phyloP scores from a whole-genome alignment of 2,329 filamentous ascomycete species.

The Clonostachys sp. region DNA sequence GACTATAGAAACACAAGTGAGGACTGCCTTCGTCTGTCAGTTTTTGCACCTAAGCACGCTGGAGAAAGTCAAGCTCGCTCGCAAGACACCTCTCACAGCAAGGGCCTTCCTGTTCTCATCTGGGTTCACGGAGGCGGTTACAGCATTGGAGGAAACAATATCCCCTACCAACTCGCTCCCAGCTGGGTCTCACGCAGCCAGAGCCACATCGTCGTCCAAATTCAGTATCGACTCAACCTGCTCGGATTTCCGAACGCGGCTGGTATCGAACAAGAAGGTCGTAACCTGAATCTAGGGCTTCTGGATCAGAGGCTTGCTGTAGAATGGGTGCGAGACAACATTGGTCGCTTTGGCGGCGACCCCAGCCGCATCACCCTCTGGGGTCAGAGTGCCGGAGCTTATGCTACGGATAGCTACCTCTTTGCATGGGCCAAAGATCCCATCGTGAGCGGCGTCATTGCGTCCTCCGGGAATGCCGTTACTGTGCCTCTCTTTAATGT shows the following conservation, averaged over 20 bases:
- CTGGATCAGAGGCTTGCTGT: conserved; percentile 21
- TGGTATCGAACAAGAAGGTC: conserved; percentile 5
- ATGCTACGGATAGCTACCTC: conserved; percentile 38
- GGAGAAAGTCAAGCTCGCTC: conserved; percentile 2
- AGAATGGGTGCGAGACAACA: conserved; percentile 24
- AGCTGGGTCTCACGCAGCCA: conserved; percentile 17
- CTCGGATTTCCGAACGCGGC: conserved; percentile 32
- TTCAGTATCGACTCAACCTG: conserved; percentile 30
- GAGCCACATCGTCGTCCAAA: conserved; percentile 33
- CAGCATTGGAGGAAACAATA: conserved; percentile 32
- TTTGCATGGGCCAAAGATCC: conserved; percentile 44
- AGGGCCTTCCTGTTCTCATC: conserved; percentile 11
- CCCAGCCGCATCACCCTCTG: conserved; percentile 22
- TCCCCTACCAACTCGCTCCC: conserved; percentile 44
- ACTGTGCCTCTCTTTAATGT: not conserved
- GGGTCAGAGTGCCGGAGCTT: conserved; percentile 24
- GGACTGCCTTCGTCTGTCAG: conserved; percentile 25
- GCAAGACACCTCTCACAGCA: too few species aligned
- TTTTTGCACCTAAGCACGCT: conserved; percentile 19
- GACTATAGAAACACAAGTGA: conserved; percentile 9
- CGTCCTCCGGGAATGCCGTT: conserved; percentile 27
- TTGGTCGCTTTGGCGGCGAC: conserved; percentile 18
- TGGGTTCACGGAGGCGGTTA: conserved; percentile 29
- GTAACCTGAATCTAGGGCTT: conserved; percentile 15
- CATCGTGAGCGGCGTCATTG: conserved; percentile 40